Base-by-base conservation (phyloP, 2,329 filamentous ascomycete genomes). In the Helicocarpus griseus region DNA sequence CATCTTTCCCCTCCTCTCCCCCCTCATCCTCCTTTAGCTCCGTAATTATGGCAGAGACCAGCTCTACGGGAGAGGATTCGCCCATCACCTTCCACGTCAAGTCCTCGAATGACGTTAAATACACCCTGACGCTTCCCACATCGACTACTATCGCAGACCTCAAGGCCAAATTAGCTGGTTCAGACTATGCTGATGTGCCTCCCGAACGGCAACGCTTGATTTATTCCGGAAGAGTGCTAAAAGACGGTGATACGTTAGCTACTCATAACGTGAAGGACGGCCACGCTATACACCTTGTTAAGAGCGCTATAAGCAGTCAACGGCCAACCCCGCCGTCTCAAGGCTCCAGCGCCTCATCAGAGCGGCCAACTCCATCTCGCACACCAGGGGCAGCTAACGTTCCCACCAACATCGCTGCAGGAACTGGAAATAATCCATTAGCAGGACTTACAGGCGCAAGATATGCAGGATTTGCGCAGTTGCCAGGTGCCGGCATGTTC, bases 31-130 rank as follows among this genome's bases (percentile, higher is more conserved):
- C 38, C 41, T 48, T 48, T 22, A 24, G 24, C 36, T 26, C 33
- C 19, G 31, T 53, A 44, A 64, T 57, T 61, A 72, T 72, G 69
- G 68, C 69, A 54, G 69, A 71, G 54, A 67, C 70, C 51, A 63
- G 60, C 52, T 56, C 63, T 54, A 48, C 74, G 63, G 68, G 75
- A 51, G 78, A 81, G 62, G 87, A 90, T 64, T 74, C 83, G 63
- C 83, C 90, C 63, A 75, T 98, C 73, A 95, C 87, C 69, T 97
- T 98, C 81, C 93, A 89, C 74, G 85, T 98, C 72, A 98, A 97
- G 77, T 87, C 88, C n/a, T 90, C 89, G n/a, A 86, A 84, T 61
- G 90, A 96, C 66, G 83, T 81, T 67, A 89, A 86, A 69, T 90
- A 89, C 65, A 83, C 80, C 49, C 76, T 98, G 66, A 94, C 89